These are phyloP conservation scores for Curvularia eragrostidis DNA, from an alignment of 2,329 filamentous ascomycete genomes.

Conservation along the genomic window DNA sequence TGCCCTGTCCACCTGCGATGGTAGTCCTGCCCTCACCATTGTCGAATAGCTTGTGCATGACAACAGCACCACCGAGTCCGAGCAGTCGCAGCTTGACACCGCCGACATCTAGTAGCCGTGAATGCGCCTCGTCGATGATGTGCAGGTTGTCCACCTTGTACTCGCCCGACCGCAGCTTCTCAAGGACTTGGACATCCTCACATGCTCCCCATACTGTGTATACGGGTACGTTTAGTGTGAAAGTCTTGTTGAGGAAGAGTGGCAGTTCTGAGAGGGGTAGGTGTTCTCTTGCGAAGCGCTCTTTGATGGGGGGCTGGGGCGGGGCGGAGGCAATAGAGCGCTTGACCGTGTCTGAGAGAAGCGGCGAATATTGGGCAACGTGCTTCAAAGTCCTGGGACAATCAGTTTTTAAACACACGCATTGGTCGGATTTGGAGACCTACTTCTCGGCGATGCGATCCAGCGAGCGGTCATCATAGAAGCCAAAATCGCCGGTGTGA, in stretches of 20 bases:
- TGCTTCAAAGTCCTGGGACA: conserved; percentile 85
- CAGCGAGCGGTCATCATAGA: conserved; percentile 95
- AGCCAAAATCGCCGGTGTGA: conserved; percentile 98
- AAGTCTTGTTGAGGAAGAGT: conserved; percentile 82
- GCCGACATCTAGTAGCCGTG: conserved; percentile 90
- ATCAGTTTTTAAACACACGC: conserved; percentile 19
- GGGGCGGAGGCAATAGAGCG: conserved; percentile 71
- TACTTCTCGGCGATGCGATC: conserved; percentile 98
- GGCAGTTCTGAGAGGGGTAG: conserved; percentile 92
- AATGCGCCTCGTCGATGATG: conserved; percentile 98
- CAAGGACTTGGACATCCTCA: conserved; percentile 95
- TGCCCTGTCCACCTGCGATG: conserved; percentile 96
- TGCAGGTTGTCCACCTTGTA: conserved; percentile 98
- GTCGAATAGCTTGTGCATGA: conserved; percentile 99
- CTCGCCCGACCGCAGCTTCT: conserved; percentile 96
- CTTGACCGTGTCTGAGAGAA: conserved; percentile 80
- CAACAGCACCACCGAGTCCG: conserved; percentile 91
- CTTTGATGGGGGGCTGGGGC: conserved; percentile 75
- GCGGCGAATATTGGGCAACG: conserved; percentile 96
- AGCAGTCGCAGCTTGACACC: conserved; percentile 95
- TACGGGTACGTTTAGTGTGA: conserved; percentile 93
- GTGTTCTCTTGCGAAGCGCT: conserved; percentile 79
- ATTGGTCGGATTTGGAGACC: conserved; percentile 44
- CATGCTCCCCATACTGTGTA: conserved; percentile 99
- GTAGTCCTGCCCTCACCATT: conserved; percentile 98